Base-by-base conservation (phyloP, 2,329 filamentous ascomycete genomes). In the Teratosphaeriaceae sp. region DNA sequence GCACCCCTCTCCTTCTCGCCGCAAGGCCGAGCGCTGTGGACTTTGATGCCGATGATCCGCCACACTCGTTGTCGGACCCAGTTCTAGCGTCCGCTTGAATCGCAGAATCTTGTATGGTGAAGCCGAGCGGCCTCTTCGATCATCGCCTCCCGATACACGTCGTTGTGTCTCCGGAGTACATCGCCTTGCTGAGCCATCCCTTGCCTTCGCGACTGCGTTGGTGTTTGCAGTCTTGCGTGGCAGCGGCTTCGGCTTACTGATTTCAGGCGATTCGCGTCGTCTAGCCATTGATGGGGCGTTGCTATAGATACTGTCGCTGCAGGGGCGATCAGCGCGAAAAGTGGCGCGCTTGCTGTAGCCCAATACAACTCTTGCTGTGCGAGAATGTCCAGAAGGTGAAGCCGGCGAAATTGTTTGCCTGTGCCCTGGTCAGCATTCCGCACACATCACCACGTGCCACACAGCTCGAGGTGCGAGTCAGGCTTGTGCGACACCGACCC, bases 21-120 rank as follows among this genome's bases (percentile, higher is more conserved):
- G 38, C 3, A 41, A 27, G 3, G 38, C 38, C 3, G 38, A 31
- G 3, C 38, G 26, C 16, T 33, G 15, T n/a, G 38, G 38, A 23
- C 38, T 41, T 18, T 22, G 38, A 41, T 42, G 30, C 30, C 40
- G 40, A 24, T 42, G 30, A 20, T 42, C 40, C 21, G 30, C 40
- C 6, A 18, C 37, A 31, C 40, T 40, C 11, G 20, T 24, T 18
- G 42, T 40, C 21, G 36, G 42, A 13, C 42, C 42, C 8, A 20
- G n/a, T 29, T 44, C 42, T 5, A 44, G 42, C 4, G 15, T 27
- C 15, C 37, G 5, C 24, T 27, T 27, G 13, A 12, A 39, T 16
- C 18, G 18, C 37, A 39, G 12, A 9, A n/a, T 29, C 16, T 39
- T 39, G 13, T 3, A 27, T 24, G 37, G 37, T n/a, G 37, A 39